Evolutionary conservation across 2,329 filamentous ascomycete species (phyloP).

Genomic region (Aspergillus ibericus): DNA sequence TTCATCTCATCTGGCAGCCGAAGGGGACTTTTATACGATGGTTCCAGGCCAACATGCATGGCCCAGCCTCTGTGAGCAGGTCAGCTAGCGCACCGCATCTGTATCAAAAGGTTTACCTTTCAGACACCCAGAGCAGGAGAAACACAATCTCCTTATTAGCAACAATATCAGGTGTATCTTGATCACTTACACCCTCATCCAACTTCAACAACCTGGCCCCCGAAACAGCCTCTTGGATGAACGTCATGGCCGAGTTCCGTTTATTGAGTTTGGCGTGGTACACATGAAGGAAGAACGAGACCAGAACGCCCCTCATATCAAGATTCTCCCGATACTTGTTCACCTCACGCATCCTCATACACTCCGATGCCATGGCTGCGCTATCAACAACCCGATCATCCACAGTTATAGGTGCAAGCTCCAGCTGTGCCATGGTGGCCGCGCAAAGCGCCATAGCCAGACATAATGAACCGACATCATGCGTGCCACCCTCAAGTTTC

Average conservation of each 20-base stretch:
- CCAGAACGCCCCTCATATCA: conserved; percentile 23
- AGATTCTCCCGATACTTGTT: conserved; percentile 18
- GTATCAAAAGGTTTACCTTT: conserved; percentile 21
- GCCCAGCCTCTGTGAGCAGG: conserved; percentile 26
- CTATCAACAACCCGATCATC: conserved; percentile 17
- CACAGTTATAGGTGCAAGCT: conserved; percentile 22
- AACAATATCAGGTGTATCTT: conserved; percentile 14
- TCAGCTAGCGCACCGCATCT: not conserved
- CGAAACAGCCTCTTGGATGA: conserved; percentile 31
- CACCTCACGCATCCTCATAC: conserved; percentile 23
- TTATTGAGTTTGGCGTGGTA: conserved; percentile 34
- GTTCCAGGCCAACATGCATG: conserved; percentile 30
- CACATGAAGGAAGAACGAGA: conserved; percentile 35
- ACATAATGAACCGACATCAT: conserved; percentile 14
- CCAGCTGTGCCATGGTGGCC: conserved; percentile 33
- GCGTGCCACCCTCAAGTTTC: conserved; percentile 6
- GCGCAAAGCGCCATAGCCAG: conserved; percentile 30
- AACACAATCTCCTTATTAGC: conserved; percentile 29
- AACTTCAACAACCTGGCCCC: conserved; percentile 24
- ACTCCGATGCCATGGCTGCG: conserved; percentile 20
- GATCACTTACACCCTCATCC: conserved; percentile 11
- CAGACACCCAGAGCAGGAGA: conserved; percentile 31
- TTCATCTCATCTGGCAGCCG: conserved; percentile 1
- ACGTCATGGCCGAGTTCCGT: conserved; percentile 30
- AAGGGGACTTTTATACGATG: conserved; percentile 24